Percentiles rank a stretch among this genome's conserved stretches.
Conservation (phyloP, 1,284 basidiomycete genomes). For the Ceratobasidium sp. region DNA sequence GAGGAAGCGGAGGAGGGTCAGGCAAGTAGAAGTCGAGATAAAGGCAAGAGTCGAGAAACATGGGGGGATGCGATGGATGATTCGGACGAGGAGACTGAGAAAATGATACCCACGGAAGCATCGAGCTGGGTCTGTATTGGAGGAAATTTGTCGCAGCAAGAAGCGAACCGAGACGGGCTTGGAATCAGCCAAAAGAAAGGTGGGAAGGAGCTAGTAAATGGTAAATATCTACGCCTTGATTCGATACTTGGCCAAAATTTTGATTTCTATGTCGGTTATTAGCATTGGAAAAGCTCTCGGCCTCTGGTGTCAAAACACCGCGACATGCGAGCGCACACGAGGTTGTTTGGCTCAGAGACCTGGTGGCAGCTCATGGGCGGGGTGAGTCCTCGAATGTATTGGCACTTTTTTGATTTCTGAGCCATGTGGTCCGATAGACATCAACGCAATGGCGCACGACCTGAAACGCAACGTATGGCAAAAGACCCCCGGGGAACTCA, state of each 20-base stretch:
- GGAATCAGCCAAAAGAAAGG: slow-evolving; percentile 49
- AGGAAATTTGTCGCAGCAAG: neutral
- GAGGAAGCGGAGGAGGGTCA: slow-evolving; percentile 62
- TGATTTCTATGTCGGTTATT: slow-evolving; percentile 50
- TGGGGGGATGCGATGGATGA: slow-evolving; percentile 57
- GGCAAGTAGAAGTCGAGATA: slow-evolving; percentile 45
- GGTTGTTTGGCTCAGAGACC: slow-evolving; percentile 72
- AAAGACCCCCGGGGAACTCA: slow-evolving; percentile 87
- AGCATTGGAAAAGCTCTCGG: slow-evolving; percentile 66
- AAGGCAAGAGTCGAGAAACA: slow-evolving; percentile 44
- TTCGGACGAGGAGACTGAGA: neutral
- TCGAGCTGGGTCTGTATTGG: slow-evolving; percentile 39
- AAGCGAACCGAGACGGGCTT: slow-evolving; percentile 7
- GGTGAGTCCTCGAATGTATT: slow-evolving; percentile 17
- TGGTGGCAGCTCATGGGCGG: slow-evolving; percentile 78
- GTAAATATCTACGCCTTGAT: neutral
- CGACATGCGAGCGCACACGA: slow-evolving; percentile 83
- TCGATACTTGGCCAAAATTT: neutral
- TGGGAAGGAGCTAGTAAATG: slow-evolving; percentile 52
- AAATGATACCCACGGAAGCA: slow-evolving; percentile 38
- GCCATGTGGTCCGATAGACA: slow-evolving; percentile 64
- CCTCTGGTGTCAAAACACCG: slow-evolving; percentile 63
- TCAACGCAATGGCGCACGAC: slow-evolving; percentile 85
- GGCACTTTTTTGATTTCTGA: neutral
- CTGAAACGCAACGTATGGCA: slow-evolving; percentile 86